Percentiles rank a stretch among this genome's conserved stretches.
Evolutionary conservation across 2,329 filamentous ascomycete genomes (phyloP).

Genomic region (Madurella fahalii): DNA sequence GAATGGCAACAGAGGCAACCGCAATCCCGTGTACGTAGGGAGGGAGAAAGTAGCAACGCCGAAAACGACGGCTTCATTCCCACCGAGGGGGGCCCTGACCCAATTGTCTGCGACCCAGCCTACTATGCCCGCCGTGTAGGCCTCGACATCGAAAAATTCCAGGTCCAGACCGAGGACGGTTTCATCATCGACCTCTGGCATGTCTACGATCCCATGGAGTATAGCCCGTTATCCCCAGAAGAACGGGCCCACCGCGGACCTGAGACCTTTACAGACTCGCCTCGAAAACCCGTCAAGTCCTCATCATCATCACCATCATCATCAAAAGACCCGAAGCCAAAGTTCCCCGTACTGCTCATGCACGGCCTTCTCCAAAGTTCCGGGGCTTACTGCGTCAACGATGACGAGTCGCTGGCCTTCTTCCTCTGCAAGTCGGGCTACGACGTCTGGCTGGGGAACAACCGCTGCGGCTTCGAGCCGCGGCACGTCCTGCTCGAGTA

Average conservation of each 20-base stretch:
- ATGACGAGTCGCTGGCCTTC: conserved; percentile 85
- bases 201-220: conserved; percentile 77
- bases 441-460: conserved; percentile 95
- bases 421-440: conserved; percentile 88
- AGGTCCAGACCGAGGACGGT: conserved; percentile 89
- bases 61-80: conserved; percentile 60
- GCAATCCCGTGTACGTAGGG: conserved; percentile 33
- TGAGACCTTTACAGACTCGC: conserved; percentile 52
- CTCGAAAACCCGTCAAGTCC: conserved; percentile 4
- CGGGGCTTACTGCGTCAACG: conserved; percentile 85
- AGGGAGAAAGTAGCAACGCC: conserved; percentile 40
- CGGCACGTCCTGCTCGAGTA: conserved; percentile 68
- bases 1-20: conserved; percentile 56
- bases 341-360: conserved; percentile 81
- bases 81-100: conserved; percentile 76
- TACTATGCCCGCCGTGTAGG: conserved; percentile 89
- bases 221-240: conserved; percentile 47
- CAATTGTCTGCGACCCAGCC: conserved; percentile 69
- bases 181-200: conserved; percentile 90
- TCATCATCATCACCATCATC: conserved; percentile 34
- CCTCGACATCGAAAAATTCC: conserved; percentile 75
- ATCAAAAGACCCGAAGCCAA: conserved; percentile 52
- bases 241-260: conserved; percentile 55
- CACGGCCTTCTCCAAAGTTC: conserved; percentile 85
- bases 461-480: conserved; percentile 80